Percentiles rank a stretch among this genome's conserved stretches.
Evolutionary conservation across 495 filamentous ascomycete genomes (phyloP).

Genomic region (Trypethelium eluteriae): DNA sequence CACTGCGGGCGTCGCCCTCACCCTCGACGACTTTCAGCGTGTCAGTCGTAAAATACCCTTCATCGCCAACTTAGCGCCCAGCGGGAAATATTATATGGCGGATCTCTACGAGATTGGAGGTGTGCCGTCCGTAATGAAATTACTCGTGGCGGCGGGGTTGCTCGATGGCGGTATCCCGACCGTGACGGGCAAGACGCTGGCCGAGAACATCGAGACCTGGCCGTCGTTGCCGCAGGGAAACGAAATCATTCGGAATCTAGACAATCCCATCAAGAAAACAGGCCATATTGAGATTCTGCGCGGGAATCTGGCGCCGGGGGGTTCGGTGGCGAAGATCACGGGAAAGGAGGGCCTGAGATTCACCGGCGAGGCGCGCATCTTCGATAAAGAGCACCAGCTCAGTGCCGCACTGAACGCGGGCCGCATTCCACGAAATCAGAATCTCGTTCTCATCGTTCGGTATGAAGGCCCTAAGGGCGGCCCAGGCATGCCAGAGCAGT

Average conservation of each 20-base stretch:
- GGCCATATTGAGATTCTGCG: constrained; percentile 86
- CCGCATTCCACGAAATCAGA: constrained; percentile 65
- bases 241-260: constrained; percentile 72
- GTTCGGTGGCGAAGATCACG: constrained; percentile 95
- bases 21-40: constrained; percentile 79
- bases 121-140: constrained; percentile 83
- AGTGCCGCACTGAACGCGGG: constrained; percentile 66
- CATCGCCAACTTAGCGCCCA: constrained; percentile 86
- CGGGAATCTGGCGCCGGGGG: constrained; percentile 85
- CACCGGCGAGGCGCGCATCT: constrained; percentile 76
- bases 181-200: constrained; percentile 86
- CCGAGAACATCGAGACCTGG: constrained; percentile 76
- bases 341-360: constrained; percentile 87
- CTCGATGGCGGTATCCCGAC: constrained; percentile 80
- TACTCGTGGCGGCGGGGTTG: constrained; percentile 72
- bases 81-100: constrained; percentile 83
- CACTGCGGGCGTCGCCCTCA: constrained; percentile 74
- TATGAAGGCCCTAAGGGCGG: constrained; percentile 95
- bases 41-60: constrained; percentile 86
- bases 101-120: constrained; percentile 93
- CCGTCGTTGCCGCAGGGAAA: constrained; percentile 75
- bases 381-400: constrained; percentile 78
- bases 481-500: constrained; percentile 97
- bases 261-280: constrained; percentile 76
- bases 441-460: constrained; percentile 85